Base-by-base conservation (phyloP, 208 protist species). In the Leishmania martiniquensis region DNA sequence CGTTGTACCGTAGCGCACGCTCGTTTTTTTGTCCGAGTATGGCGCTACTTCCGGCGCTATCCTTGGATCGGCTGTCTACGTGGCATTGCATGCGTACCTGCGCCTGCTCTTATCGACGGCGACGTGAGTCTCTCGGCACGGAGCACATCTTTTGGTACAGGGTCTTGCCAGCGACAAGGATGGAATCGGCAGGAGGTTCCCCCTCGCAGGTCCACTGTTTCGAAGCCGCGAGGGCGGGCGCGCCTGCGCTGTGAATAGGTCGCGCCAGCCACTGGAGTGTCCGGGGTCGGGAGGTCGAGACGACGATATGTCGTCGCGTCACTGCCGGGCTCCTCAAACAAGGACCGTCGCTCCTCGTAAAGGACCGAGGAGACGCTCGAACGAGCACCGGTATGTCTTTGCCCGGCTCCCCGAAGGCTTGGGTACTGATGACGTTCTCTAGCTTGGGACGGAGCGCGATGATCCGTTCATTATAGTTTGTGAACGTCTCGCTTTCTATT, bases 401-500 rank as follows among this genome's bases (percentile, higher is more conserved):
- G 62, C n/a, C 17, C 0, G n/a, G 34, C 25, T 25, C 1, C 37
- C 13, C 57, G 7, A 63, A 2, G 13, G 7, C 57, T 12, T 9
- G 2, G 12, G 25, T 29, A 37, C 15, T 22, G 49, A 52, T 63
- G 57, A 29, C 57, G 57, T 25, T 22, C 29, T 9, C 29, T 9
- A 63, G 22, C 37, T 20, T 2, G 29, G 3, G 57, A 0, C 29
- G 1, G 12, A 63, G 7, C 13, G 4, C 57, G 12, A 63, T 63
- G 57, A 10, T 13, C 0, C 29, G 37, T 34, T 63, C 34, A 39
- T 7, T 10, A 29, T 63, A 39, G 57, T 74, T 60, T 60, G 25
- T 74, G 39, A 52, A 60, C 12, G 45, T n/a, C 62, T 60, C n/a
- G n/a, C n/a, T 62, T 25, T 45, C 4, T 71, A 65, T 71, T 20